Evolutionary conservation across 148 eudicot species (phyloP), one percentile per base, ranked within the genome.

Genomic region (Nepenthes gracilis): DNA sequence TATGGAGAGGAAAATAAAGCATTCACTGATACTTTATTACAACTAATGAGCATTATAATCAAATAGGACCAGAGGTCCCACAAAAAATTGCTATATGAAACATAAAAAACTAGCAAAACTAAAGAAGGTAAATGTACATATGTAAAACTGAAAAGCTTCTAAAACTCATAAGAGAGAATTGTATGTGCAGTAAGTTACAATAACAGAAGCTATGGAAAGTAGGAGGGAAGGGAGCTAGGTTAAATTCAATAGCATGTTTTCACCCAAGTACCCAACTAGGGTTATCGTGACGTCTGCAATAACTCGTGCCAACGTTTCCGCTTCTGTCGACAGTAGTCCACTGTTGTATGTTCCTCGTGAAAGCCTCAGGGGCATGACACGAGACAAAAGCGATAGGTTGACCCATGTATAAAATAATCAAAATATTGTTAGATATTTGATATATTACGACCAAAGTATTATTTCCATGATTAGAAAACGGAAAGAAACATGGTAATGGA

Each of bases 261-360:
- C 60, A 0, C 67, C 78, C 47, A 36, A 49, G 36, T 50, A 63
- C 10, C 71, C 74, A 9, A 64, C 43, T 37, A 70, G 23, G 2
- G 74, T 75, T 57, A 75, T 75, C n/a, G 67, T 75, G 1, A 33
- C 67, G 61, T 75, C 74, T 7, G 78, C 74, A 13, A 75, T 48
- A 4, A 75, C 78, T 58, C 78, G 62, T 33, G 78, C 78, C 0
- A 64, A 10, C 0, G 71, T 57, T 35, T 74, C 74, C 0, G 69
- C 78, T 64, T 75, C 71, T 1, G 78, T 75, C 10, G 78, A 66
- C 9, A 75, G 68, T 32, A 75, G 52, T 9, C 69, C 74, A 1
- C 73, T 67, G 8, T 65, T 65, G 54, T 48, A 74, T 7, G 74
- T 57, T 38, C 78, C 78, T 11, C 58, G 67, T 6, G 73, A 60